Evolutionary conservation across 1,284 basidiomycete genomes (phyloP), one percentile per base, ranked within the genome.

Genomic region (Boletus albobrunnescens): DNA sequence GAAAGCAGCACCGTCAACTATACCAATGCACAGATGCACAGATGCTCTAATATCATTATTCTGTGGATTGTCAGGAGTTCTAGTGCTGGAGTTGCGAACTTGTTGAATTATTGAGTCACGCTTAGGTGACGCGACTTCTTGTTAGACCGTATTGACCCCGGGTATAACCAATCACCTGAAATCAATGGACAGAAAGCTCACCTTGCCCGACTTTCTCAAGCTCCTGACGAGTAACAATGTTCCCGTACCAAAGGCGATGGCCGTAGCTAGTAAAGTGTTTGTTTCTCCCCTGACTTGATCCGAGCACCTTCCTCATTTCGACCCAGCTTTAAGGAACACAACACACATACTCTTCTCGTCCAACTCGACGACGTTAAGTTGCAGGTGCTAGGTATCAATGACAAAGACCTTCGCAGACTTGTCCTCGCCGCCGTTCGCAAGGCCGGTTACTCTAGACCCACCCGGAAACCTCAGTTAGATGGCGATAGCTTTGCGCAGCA

Each of bases 241-340:
- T 1, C 71, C 85, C 3, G 77, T 89, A 59, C 64, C 78, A 36
- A 82, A 84, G 50, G 90, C 91, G 1, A 94, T 95, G 78, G 67
- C 71, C 3, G 67, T 89, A 27, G 82, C 91, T 35, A 77, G 79
- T 37, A 91, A 90, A 74, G 78, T 91, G 89, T 93, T 46, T 56
- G 81, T 70, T 53, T 40, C 24, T 6, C 22, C 27, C n/a, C 4
- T 20, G 12, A 3, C 8, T 43, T n/a, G 26, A 31, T 2, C 8
- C 4, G 17, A 37, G 35, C 24, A 36, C 16, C 8, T 13, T 33
- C n/a, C 43, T 63, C 36, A 59, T 32, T 26, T 22, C 9, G 32
- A 24, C 24, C 32, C 57, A 93, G 90, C 55, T 92, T 88, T 69
- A 91, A 87, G 58, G 74, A 79, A 20, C 77, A 77, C 60, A 84